Percentiles rank a stretch among this genome's conserved stretches.
These are phyloP conservation scores for Zalaria sp. DNA, from an alignment of 2,329 filamentous ascomycete genomes.

Conservation along the genomic window DNA sequence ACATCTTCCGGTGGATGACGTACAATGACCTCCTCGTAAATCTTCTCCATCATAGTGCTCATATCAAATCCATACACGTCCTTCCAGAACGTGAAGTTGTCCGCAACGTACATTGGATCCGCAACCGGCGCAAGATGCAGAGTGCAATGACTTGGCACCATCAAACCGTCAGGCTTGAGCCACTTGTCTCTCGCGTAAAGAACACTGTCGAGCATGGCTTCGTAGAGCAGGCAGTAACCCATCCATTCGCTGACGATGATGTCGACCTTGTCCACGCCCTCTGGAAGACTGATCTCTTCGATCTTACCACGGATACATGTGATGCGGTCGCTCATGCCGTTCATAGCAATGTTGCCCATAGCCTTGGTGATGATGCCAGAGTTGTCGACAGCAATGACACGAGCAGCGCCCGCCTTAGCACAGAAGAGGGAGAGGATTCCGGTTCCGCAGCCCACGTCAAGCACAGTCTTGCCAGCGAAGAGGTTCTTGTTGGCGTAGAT, in stretches of 20 bases:
- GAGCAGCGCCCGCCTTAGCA: constrained; percentile 72
- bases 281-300: constrained; percentile 64
- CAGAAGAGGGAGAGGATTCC: constrained; percentile 93
- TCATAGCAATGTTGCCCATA: constrained; percentile 69
- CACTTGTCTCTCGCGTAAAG: constrained; percentile 80
- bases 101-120: constrained; percentile 62
- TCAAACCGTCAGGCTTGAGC: constrained; percentile 62
- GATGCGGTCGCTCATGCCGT: constrained; percentile 59
- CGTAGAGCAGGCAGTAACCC: constrained; percentile 86
- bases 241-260: constrained; percentile 98
- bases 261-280: constrained; percentile 59
- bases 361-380: constrained; percentile 82
- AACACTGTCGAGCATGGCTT: constrained; percentile 91
- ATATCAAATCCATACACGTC: constrained; percentile 94
- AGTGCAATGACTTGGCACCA: constrained; percentile 76
- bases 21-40: constrained; percentile 53
- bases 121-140: constrained; percentile 70
- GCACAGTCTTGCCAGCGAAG: constrained; percentile 72
- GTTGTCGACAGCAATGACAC: constrained; percentile 84
- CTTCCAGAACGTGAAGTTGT: constrained; percentile 74
- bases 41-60: constrained; percentile 72
- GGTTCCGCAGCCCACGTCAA: constrained; percentile 75
- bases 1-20: constrained; percentile 25
- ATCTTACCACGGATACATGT: constrained; percentile 74
- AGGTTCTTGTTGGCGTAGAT: constrained; percentile 83